phyloP scores from a whole-genome alignment of 2,329 filamentous ascomycete genomes.

The Mollisia scopiformis region DNA sequence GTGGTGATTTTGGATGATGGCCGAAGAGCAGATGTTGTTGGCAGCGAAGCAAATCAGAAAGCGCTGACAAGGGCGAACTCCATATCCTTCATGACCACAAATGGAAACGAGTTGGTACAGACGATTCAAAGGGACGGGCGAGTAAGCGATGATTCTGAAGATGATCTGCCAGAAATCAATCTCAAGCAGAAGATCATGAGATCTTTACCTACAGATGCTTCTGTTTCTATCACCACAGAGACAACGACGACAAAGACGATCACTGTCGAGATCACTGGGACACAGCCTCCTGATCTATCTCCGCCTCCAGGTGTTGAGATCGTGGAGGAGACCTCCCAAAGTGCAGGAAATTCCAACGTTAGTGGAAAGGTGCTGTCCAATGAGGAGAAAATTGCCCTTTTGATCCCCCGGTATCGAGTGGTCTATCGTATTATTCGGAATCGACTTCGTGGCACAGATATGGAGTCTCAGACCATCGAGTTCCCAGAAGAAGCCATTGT shows the following conservation, averaged over 20 bases:
- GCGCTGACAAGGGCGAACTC: slow-evolving; percentile 41
- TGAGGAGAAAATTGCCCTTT: slow-evolving; percentile 18
- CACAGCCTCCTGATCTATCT: slow-evolving; percentile 52
- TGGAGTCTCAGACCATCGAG: slow-evolving; percentile 35
- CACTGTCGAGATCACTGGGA: slow-evolving; percentile 63
- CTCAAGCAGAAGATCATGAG: slow-evolving; percentile 58
- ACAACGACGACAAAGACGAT: slow-evolving; percentile 65
- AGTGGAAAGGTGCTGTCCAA: slow-evolving; percentile 21
- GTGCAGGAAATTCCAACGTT: slow-evolving; percentile 19
- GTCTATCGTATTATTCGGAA: slow-evolving; percentile 63
- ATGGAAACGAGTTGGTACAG: slow-evolving; percentile 36
- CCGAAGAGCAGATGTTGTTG: slow-evolving; percentile 57
- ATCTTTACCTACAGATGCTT: slow-evolving; percentile 56
- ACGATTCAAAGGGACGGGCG: slow-evolving; percentile 38
- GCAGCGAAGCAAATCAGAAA: slow-evolving; percentile 24
- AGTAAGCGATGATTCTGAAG: slow-evolving; percentile 41
- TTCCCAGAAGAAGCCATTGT: slow-evolving; percentile 26
- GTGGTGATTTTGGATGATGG: slow-evolving; percentile 65
- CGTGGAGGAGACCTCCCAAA: slow-evolving; percentile 49
- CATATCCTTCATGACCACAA: slow-evolving; percentile 32
- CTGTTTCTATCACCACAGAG: slow-evolving; percentile 62
- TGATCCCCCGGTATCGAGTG: slow-evolving; percentile 49
- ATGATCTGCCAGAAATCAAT: slow-evolving; percentile 47
- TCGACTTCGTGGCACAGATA: slow-evolving; percentile 47
- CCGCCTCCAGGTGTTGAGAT: slow-evolving; percentile 63